Base-by-base conservation (phyloP, 2,329 filamentous ascomycete genomes). In the Torrubiellomyces zombiae region DNA sequence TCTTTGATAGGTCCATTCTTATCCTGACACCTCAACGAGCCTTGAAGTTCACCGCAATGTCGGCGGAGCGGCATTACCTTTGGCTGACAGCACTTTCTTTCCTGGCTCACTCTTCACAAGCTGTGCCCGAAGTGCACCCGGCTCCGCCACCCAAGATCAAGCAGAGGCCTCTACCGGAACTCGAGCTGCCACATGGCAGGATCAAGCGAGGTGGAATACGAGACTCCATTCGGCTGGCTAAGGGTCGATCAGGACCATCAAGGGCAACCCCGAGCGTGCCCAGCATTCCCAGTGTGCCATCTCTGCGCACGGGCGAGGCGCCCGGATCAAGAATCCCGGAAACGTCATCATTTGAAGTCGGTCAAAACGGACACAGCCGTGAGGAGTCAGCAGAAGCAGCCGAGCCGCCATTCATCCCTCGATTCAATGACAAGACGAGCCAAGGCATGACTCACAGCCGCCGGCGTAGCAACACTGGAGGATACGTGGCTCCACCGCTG, bases 31-130 rank as follows among this genome's bases (percentile, higher is more conserved):
- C 89, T 1, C 77, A 92, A 39, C 70, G 89, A 38, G 89, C 89
- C 2, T 63, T 98, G 29, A 98, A 98, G 46, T 95, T 98, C 47
- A 98, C 89, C 0, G 81, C 89, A 0, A 59, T 66, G 10, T 76
- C 72, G 13, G 59, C 75, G 17, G 89, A 95, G 36, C 73, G 89
- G 10, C 89, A 98, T 49, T 92, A 91, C 42, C 57, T 94, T 24
- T 98, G 89, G 89, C 58, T 98, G 29, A 94, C 82, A 12, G 82
- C 89, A 1, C 60, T 98, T 12, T 93, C 85, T 0, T 98, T 95
- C 66, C 62, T 98, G 16, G 85, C 86, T 9, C 83, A 94, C 45
- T 92, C 85, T 1, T 71, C 76, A 10, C 76, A 86, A 40, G 74
- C 76, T 1, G 64, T 86, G 5, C 79, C 81, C 2, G 80, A 89